Evolutionary conservation across 495 filamentous ascomycete species (phyloP), one percentile per base, ranked within the genome.

Genomic region (Cairneyella variabilis): DNA sequence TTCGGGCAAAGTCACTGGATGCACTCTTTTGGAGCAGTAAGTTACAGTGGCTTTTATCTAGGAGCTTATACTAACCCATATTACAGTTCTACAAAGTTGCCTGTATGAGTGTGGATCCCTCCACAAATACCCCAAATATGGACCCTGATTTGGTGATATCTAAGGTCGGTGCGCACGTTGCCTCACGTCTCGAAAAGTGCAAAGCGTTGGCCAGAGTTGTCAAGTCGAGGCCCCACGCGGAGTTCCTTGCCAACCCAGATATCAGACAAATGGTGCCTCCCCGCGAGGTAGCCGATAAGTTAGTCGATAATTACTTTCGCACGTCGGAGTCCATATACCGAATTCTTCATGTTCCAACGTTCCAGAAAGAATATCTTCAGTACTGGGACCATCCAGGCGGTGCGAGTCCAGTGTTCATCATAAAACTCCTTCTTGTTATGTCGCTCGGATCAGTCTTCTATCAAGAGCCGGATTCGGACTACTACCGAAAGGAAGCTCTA

Each of bases 391-490:
- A 61, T 25, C 64, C 59, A 5, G 34, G 43, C 2, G 41, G 28
- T 0, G 60, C 64, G 1, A 62, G 56, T 34, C 49, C 54, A 18
- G 61, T 67, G 1, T 86, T 86, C 53, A 59, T 82, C 1, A 69
- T 82, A 2, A 82, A 83, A 52, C 60, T 89, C 3, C 75, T 87
- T 52, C 64, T 89, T 11, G 74, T 84, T n/a, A 72, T 87, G 60
- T 79, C 83, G 9, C 80, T 83, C 51, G 83, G 83, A 2, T 56
- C 73, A 17, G 74, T 74, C 60, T 74, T 75, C 20, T 79, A 85
- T 46, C 80, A 82, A 45, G 54, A 39, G 3, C n/a, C 28, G 20
- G 71, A 76, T 5, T 55, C 46, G 0, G 69, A 66, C 34, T 64
- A 74, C 22, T 64, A 76, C 21, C 77, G 82, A 22, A 68, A 66